Evolutionary conservation across 2,329 filamentous ascomycete species (phyloP).

Genomic region (Rhytidhysteron rufulum): DNA sequence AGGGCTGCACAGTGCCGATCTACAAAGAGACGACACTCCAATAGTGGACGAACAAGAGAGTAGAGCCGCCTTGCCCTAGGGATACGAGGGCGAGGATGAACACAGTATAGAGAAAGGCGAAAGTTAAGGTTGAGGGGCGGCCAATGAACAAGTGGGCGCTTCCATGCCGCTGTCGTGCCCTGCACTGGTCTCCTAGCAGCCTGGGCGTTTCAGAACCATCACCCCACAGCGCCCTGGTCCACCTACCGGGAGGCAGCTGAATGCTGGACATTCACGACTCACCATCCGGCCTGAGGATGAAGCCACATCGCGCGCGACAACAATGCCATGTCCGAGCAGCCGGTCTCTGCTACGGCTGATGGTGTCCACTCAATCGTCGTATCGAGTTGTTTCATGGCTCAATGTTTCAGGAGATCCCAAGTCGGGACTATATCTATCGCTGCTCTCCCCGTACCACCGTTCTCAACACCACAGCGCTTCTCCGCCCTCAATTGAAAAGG

Average conservation of each 20-base stretch:
- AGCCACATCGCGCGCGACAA: slow-evolving; percentile 28
- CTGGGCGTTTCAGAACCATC: not conserved
- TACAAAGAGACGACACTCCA: too few species aligned
- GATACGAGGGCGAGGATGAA: too few species aligned
- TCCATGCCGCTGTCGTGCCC: not conserved
- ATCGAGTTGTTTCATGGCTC: slow-evolving; percentile 8
- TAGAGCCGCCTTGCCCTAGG: too few species aligned
- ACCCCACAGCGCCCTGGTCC: not conserved
- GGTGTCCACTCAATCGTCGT: slow-evolving; percentile 15
- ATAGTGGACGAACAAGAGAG: too few species aligned
- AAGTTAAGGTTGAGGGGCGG: not conserved
- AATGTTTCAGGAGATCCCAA: slow-evolving; percentile 21
- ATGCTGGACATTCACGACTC: not conserved
- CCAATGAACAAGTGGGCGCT: not conserved
- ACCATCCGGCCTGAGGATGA: slow-evolving; percentile 7
- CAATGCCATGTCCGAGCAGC: too few species aligned
- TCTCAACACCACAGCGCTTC: slow-evolving; percentile 13
- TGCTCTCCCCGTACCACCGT: slow-evolving; percentile 14
- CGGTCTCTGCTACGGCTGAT: slow-evolving; percentile 13
- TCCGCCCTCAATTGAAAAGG: slow-evolving; percentile 13
- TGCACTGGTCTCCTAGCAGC: not conserved
- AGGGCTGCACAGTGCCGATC: too few species aligned
- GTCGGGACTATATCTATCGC: slow-evolving; percentile 21
- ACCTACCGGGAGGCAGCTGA: not conserved
- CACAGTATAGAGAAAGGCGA: too few species aligned